These are phyloP conservation scores for Aspergillus proliferans DNA, from an alignment of 2,329 filamentous ascomycete genomes.

Conservation along the genomic window DNA sequence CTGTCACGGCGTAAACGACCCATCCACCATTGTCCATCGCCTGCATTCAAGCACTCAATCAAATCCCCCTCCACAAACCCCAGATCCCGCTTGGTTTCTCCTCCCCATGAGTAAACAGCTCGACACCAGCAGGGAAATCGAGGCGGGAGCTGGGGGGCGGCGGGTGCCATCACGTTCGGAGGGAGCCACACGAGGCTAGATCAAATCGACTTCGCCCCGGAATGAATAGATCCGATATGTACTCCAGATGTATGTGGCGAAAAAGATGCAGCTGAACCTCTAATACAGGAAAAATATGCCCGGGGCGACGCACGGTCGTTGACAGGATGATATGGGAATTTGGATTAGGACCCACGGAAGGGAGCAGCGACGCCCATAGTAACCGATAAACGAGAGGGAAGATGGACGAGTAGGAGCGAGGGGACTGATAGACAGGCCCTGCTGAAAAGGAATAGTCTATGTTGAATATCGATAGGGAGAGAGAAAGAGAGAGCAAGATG, in stretches of 20 bases:
- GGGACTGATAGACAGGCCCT: background rate
- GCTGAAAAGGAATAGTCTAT: background rate
- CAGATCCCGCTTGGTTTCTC: constrained; percentile 89
- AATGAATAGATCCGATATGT: background rate
- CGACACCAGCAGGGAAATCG: constrained; percentile 88
- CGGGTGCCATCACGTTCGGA: constrained; percentile 38
- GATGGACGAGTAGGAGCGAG: constrained; percentile 2
- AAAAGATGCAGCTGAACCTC: background rate
- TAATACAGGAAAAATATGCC: background rate
- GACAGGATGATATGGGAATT: background rate
- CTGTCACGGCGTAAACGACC: constrained; percentile 83
- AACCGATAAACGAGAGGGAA: constrained; percentile 3
- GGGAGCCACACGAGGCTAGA: background rate
- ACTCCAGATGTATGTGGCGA: background rate
- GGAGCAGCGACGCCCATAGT: constrained; percentile 4
- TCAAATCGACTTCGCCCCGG: background rate
- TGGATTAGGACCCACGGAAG: constrained; percentile 1
- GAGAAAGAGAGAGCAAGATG: constrained; percentile 5
- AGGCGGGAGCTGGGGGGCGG: constrained; percentile 55
- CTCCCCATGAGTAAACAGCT: constrained; percentile 88
- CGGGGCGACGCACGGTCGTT: constrained; percentile 1
- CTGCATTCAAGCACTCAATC: constrained; percentile 96
- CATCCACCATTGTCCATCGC: constrained; percentile 98
- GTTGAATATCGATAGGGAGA: background rate
- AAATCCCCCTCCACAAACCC: constrained; percentile 96